Evolutionary conservation across 192 early-diverging fungal species (phyloP).

Genomic region (Coemansia umbellata): DNA sequence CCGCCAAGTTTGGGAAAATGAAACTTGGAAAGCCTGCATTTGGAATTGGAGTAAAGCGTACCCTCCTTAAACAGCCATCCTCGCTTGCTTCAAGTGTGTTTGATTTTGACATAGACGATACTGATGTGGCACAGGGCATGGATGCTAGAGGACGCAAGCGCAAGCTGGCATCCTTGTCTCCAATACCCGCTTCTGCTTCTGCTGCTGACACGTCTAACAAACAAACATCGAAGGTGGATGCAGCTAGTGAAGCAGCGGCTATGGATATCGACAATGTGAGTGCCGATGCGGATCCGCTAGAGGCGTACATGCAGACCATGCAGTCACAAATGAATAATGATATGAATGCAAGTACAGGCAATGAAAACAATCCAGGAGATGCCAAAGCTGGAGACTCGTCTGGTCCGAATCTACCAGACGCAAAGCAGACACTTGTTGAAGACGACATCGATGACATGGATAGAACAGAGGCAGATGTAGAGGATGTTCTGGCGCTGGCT

Average conservation of each 20-base stretch:
- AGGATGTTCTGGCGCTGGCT: constrained; percentile 72
- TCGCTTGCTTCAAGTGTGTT: constrained; percentile 25
- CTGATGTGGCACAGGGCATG: not conserved
- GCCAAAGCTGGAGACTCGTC: constrained; percentile 22
- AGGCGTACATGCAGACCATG: constrained; percentile 88
- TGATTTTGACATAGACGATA: constrained; percentile 19
- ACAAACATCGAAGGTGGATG: not conserved
- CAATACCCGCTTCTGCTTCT: not conserved
- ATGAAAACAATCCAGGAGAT: too few species aligned
- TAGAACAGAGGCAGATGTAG: constrained; percentile 48
- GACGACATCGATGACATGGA: constrained; percentile 54
- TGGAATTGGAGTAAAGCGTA: not conserved
- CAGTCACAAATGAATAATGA: constrained; percentile 66
- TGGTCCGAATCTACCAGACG: constrained; percentile 2
- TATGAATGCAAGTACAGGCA: too few species aligned
- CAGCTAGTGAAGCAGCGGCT: constrained; percentile 5
- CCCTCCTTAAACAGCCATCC: constrained; percentile 35
- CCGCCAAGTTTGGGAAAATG: not conserved
- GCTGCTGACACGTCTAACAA: not conserved
- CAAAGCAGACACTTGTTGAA: constrained; percentile 41
- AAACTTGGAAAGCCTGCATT: constrained; percentile 16
- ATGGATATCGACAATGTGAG: constrained; percentile 44
- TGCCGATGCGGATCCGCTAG: constrained; percentile 67
- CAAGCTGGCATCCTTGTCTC: not conserved
- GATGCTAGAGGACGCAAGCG: not conserved